Base-by-base conservation (phyloP, 2,329 filamentous ascomycete species). In the Didymella keratinophila region DNA sequence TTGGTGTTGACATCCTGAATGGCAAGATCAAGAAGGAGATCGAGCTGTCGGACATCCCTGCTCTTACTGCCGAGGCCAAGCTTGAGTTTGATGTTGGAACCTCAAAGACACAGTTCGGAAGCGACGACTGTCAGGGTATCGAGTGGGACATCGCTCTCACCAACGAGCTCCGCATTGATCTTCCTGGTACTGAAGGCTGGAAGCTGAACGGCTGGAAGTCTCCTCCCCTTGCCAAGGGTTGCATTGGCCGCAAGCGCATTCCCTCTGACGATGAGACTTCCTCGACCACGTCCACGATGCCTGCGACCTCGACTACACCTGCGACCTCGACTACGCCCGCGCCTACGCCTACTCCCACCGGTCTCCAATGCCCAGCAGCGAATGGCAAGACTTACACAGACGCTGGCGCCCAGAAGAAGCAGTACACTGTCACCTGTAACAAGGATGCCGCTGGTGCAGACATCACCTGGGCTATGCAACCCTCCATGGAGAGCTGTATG, bases 31-130 rank as follows among this genome's bases (percentile, higher is more conserved):
- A 57, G 28, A 57, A 47, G 27, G 54, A 48, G 16, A 43, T 57
- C 47, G 51, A 57, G 14, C 42, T 57, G 42, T 42, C 54, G n/a
- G 54, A 57, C 10, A 57, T 47, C 14, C 54, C 54, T 25, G 54
- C 54, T 12, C 51, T 57, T n/a, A 57, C 54, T 6, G 54, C 54
- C 5, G 54, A 57, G 41, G 54, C 54, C 2, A 57, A 57, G 48
- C 48, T 57, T 8, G 54, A 57, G 21, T 52, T 57, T 12, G 54
- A 51, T 10, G 32, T 57, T 18, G 54, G 54, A 32, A 57, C 54
- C n/a, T 52, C 54, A 3, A 52, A 47, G 34, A 52, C 36, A 16
- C 54, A 57, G 11, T 47, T 57, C 12, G 54, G 54, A 37, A 37
- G 54, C 16, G 54, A 57, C 36, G 39, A 44, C 12, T 57, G 54